Conservation (phyloP, 2,329 filamentous ascomycete genomes). For the Colletotrichum musicola region DNA sequence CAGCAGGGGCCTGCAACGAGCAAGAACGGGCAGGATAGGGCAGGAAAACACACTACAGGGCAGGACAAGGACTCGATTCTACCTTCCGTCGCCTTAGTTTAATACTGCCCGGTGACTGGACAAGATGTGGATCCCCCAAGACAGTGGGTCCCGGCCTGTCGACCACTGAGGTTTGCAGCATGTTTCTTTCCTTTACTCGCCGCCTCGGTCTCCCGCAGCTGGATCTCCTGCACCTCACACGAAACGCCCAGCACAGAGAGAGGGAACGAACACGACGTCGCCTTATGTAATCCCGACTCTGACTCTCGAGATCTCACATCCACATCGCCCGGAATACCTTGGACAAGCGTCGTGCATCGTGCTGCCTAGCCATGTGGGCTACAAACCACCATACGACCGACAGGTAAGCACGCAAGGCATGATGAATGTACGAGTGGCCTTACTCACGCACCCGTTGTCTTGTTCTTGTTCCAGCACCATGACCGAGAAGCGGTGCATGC, state of each 20-base stretch:
- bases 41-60: background rate
- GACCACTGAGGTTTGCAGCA: background rate
- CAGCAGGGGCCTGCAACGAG: background rate
- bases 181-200: slow-evolving; percentile 2
- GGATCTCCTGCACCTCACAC: background rate
- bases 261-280: slow-evolving; percentile 3
- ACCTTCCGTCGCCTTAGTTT: too few relatives aligned
- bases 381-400: too few relatives aligned
- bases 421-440: too few relatives aligned
- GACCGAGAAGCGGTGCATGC: too few relatives aligned
- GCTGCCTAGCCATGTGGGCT: background rate
- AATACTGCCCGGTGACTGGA: too few relatives aligned
- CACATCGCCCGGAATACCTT: background rate
- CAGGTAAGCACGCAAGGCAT: too few relatives aligned
- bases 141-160: too few relatives aligned
- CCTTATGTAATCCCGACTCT: background rate
- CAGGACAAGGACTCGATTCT: too few relatives aligned
- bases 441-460: too few relatives aligned
- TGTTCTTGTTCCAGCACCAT: too few relatives aligned
- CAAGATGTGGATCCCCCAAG: too few relatives aligned
- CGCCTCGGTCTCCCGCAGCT: background rate
- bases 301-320: background rate
- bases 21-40: slow-evolving; percentile 3
- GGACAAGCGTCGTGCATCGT: background rate
- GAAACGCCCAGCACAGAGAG: too few relatives aligned